Base-by-base conservation (phyloP, 768 basidiomycete genomes). In the Piloderma croceum region DNA sequence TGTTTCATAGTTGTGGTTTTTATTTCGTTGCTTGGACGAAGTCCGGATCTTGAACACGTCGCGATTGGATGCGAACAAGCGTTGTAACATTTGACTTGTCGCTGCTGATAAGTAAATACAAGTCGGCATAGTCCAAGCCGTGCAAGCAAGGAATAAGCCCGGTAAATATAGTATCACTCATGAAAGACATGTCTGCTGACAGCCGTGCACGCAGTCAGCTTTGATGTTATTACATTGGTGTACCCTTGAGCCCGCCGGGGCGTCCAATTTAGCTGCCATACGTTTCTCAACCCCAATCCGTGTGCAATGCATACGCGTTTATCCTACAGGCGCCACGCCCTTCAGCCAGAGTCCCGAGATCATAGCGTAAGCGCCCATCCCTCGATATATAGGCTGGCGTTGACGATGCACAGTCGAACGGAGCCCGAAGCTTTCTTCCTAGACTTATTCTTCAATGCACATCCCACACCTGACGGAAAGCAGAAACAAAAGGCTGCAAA, bases 381-480 rank as follows among this genome's bases (percentile, higher is more conserved):
- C 7, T 36, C 15, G 10, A 15, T 4, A 6, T 18, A 20, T 36
- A 15, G 13, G 32, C 39, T 27, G 31, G 59, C 24, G 22, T 44
- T 31, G 41, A 24, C 35, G 4, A 35, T 41, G 31, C 40, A 18
- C 44, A 88, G 87, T 41, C 63, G 67, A 44, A 90, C 87, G 20
- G 76, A 82, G 46, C 87, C 85, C 1, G 72, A 76, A 5, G 72
- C 82, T 0, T 88, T 89, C 64, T 81, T 78, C 52, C 65, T 87
- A 13, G 76, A 88, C 39, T 63, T 88, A 7, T 86, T 76, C 58
- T 80, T 90, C 62, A 88, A 87, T 61, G 79, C 83, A 0, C 56
- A 63, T 17, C 51, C 65, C 10, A 45, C 63, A 5, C 52, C 63
- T 1, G 61, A 69, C 32, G 56, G 57, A 3, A 80, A 77, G 53